Base-by-base conservation (phyloP, 75 land plant species). In the Adiantum capillusveneris region DNA sequence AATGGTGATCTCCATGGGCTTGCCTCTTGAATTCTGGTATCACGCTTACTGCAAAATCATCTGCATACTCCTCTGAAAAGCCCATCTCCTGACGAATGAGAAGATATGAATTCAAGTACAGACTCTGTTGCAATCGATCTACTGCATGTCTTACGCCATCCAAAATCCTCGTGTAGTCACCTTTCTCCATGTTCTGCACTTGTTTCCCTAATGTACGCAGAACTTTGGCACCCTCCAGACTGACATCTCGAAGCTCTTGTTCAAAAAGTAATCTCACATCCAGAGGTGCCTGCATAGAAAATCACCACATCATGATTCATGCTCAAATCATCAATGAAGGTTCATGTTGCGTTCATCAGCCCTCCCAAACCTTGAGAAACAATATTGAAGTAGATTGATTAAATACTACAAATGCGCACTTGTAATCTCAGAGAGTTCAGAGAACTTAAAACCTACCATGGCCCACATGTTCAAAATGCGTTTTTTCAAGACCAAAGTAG, bases 201-300 rank as follows among this genome's bases (percentile, higher is more conserved):
- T 68, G 74, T 19, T 62, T 73, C 11, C 69, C 86, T 29, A 83
- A 37, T 41, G 65, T 53, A 41, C 77, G 66, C 9, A 83, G 39
- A 24, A 83, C 58, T 64, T 68, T 76, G 31, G 83, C 79, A 0
- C 83, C 83, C n/a, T 70, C 64, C 53, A 0, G 63, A 44, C 63
- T 63, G 37, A 71, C 80, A 13, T 83, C 83, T 29, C 65, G 65
- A 30, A 83, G 74, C 54, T 76, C 83, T 27, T 60, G 18, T 25
- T 73, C 70, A 67, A 83, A 83, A 19, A 67, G 56, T 29, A 59
- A 34, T 57, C 83, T 52, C 13, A 80, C 59, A 12, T 73, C 60
- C 24, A 64, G 48, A 6, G 80, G 81, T 42, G 81, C 80, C 86
- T 83, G 59, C n/a, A n/a, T n/a, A n/a, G n/a, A n/a, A n/a, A n/a